Percentiles rank a stretch among this genome's conserved stretches.
Evolutionary conservation across 73 alveolate genomes (phyloP).

Genomic region (Paramecium pentaurelia): DNA sequence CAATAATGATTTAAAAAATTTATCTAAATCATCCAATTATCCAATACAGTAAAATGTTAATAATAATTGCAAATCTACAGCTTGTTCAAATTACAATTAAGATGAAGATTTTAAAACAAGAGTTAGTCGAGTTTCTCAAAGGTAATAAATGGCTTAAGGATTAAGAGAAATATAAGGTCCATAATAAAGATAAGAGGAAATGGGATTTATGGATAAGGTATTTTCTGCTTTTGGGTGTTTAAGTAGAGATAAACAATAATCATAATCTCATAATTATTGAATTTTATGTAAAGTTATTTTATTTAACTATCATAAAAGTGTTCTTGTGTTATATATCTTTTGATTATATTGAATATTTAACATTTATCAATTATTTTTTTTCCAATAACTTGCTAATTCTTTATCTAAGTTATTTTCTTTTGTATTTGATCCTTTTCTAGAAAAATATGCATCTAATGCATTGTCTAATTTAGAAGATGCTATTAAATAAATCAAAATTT

Average conservation of each 20-base stretch:
- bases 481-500: neutral
- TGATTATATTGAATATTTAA: neutral
- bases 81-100: neutral
- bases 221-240: slow-evolving; percentile 56
- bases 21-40: neutral
- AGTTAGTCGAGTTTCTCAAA: neutral
- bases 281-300: neutral
- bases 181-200: slow-evolving; percentile 20
- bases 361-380: neutral
- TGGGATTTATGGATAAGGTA: slow-evolving; percentile 56
- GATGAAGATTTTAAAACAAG: slow-evolving; percentile 31
- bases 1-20: neutral
- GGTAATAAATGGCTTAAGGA: slow-evolving; percentile 24
- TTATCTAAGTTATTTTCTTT: neutral
- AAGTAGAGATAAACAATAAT: slow-evolving; percentile 47
- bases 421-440: neutral
- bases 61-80: neutral
- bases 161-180: slow-evolving; percentile 36
- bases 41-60: neutral
- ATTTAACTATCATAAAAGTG: neutral
- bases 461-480: neutral
- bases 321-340: neutral
- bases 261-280: slow-evolving; percentile 16
- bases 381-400: neutral
- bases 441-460: neutral